These are phyloP conservation scores for Lipomyces chichibuensis DNA, from an alignment of 805 yeast species.

Conservation along the genomic window DNA sequence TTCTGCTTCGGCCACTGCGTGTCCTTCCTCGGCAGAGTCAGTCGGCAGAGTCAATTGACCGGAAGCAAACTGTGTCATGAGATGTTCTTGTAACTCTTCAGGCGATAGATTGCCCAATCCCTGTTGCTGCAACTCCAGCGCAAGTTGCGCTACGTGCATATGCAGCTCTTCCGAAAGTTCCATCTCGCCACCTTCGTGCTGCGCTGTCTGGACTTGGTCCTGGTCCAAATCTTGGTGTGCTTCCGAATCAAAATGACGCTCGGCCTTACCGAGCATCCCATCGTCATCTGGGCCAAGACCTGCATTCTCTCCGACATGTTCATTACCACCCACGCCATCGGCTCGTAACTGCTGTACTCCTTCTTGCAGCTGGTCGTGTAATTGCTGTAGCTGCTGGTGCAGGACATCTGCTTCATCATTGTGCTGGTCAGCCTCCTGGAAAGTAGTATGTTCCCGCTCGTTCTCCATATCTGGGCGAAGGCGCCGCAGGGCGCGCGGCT, in stretches of 20 bases:
- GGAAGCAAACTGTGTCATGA: slow-evolving; percentile 17
- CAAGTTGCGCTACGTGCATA: slow-evolving; percentile 15
- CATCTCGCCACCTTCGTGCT: slow-evolving; percentile 4
- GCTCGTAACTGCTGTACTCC: neutral
- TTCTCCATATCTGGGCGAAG: neutral
- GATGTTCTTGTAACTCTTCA: slow-evolving; percentile 22
- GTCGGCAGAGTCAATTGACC: slow-evolving; percentile 7
- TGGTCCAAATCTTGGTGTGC: slow-evolving; percentile 10
- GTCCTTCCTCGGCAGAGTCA: slow-evolving; percentile 1
- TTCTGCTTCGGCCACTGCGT: neutral
- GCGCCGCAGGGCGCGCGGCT: neutral
- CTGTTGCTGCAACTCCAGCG: slow-evolving; percentile 17
- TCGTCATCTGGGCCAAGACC: neutral
- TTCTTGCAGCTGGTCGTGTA: neutral
- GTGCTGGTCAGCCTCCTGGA: neutral
- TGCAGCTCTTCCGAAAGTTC: slow-evolving; percentile 16
- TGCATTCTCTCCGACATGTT: neutral
- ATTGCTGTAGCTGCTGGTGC: neutral
- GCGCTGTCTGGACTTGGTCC: slow-evolving; percentile 5
- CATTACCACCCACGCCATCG: neutral
- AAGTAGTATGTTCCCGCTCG: neutral
- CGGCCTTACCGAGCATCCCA: neutral
- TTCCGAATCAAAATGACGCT: neutral
- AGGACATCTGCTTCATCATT: neutral
- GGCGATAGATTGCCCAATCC: slow-evolving; percentile 11